Evolutionary conservation across 805 yeast species (phyloP).

Genomic region (Osmozyma mogii): DNA sequence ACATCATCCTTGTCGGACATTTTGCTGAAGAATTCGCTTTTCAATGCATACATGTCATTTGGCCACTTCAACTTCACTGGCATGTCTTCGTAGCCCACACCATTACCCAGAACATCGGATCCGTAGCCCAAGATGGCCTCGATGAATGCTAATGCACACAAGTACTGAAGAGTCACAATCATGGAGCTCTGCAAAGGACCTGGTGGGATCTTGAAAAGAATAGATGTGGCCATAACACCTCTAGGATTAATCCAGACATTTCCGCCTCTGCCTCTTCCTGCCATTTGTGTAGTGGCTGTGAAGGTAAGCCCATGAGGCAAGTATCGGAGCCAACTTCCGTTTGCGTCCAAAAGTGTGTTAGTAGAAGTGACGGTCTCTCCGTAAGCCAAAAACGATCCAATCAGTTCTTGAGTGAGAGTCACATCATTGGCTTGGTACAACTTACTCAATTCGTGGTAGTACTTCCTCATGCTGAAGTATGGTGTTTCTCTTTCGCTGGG

Average conservation of each 20-base stretch:
- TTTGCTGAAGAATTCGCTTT: slow-evolving; percentile 45
- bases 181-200: slow-evolving; percentile 38
- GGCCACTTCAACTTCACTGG: slow-evolving; percentile 95
- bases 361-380: slow-evolving; percentile 92
- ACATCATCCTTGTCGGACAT: slow-evolving; percentile 26
- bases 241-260: slow-evolving; percentile 92
- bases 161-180: slow-evolving; percentile 79
- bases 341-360: slow-evolving; percentile 66
- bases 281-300: slow-evolving; percentile 75
- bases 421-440: slow-evolving; percentile 20
- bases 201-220: slow-evolving; percentile 52
- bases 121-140: slow-evolving; percentile 65
- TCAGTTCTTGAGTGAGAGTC: slow-evolving; percentile 9
- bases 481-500: slow-evolving; percentile 60
- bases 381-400: slow-evolving; percentile 61
- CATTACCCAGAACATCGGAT: slow-evolving; percentile 23
- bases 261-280: slow-evolving; percentile 93
- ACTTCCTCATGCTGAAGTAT: slow-evolving; percentile 56
- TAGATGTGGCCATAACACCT: slow-evolving; percentile 83
- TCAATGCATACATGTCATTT: slow-evolving; percentile 75
- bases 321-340: slow-evolving; percentile 46
- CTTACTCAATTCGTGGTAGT: slow-evolving; percentile 37
- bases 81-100: slow-evolving; percentile 58
- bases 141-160: slow-evolving; percentile 74
- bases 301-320: slow-evolving; percentile 67